These are phyloP conservation scores for Nitzschia sp. DNA, from an alignment of 108 stramenopile species.

Conservation along the genomic window DNA sequence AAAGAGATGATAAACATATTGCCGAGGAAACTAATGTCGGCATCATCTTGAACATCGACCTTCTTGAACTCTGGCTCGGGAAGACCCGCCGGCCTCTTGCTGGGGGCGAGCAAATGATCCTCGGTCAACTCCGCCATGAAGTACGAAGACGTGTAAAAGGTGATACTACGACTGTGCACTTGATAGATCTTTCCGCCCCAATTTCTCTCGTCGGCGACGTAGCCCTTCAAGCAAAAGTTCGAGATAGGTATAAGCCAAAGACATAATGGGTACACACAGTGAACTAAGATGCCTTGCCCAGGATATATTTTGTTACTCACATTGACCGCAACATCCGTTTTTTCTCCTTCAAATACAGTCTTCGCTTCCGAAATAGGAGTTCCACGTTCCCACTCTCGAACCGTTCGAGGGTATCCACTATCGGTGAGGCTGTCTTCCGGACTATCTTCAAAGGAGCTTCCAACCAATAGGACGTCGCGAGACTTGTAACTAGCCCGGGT, in stretches of 20 bases:
- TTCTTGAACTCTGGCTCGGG: conserved; percentile 55
- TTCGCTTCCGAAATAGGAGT: conserved; percentile 81
- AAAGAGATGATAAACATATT: conserved; percentile 66
- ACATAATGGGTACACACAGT: no score
- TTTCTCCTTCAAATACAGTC: conserved; percentile 86
- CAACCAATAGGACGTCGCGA: conserved; percentile 57
- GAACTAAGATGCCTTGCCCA: no score
- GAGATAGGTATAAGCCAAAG: no score
- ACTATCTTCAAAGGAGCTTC: conserved; percentile 59
- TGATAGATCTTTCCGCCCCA: conserved; percentile 79
- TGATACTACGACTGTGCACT: conserved; percentile 60
- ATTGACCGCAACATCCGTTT: conserved; percentile 79
- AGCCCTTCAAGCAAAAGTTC: conserved; percentile 24
- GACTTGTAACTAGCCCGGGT: conserved; percentile 60
- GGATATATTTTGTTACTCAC: background rate
- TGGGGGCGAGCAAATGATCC: conserved; percentile 53
- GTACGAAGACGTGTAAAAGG: conserved; percentile 84
- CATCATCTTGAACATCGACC: conserved; percentile 72
- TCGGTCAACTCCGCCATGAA: conserved; percentile 47
- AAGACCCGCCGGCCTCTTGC: conserved; percentile 37
- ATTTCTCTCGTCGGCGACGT: conserved; percentile 64
- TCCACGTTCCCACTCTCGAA: conserved; percentile 89
- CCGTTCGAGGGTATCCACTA: conserved; percentile 89
- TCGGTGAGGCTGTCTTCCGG: conserved; percentile 71
- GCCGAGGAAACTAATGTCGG: conserved; percentile 60